These are phyloP conservation scores for Papiliotrema nemorosa DNA, from an alignment of 1,284 basidiomycete species.

Conservation along the genomic window DNA sequence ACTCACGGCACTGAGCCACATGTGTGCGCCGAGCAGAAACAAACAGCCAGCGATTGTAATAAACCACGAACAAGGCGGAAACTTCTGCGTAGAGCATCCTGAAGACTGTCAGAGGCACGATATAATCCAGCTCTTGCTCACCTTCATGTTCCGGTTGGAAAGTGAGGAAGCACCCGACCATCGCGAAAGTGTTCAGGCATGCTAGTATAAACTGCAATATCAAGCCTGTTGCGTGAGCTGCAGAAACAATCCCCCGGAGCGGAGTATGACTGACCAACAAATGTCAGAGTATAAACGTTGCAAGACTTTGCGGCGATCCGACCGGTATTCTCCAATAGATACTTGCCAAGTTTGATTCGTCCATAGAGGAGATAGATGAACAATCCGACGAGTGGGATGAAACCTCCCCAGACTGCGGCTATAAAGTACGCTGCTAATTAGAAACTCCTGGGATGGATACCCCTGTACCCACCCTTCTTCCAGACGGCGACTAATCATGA, in stretches of 20 bases:
- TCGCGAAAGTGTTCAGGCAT: background rate
- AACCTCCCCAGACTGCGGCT: background rate
- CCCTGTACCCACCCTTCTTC: background rate
- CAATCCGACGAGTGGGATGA: background rate
- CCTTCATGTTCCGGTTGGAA: background rate
- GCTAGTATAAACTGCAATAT: background rate
- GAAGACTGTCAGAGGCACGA: no score
- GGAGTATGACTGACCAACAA: background rate
- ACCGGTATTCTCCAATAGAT: background rate
- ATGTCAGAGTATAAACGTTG: background rate
- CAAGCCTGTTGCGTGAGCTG: background rate
- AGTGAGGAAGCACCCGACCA: background rate
- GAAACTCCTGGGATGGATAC: background rate
- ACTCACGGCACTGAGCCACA: background rate
- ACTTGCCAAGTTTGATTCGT: background rate
- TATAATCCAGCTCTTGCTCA: no score
- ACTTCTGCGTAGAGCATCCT: no score
- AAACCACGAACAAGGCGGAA: background rate
- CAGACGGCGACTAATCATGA: background rate
- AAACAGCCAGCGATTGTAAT: background rate
- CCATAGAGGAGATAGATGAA: background rate
- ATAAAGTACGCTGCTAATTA: background rate
- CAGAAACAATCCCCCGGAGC: no score
- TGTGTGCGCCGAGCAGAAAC: background rate
- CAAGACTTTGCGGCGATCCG: background rate